Evolutionary conservation across 208 protist species (phyloP), one percentile per base, ranked within the genome.

Genomic region (Leishmania amazonensis): DNA sequence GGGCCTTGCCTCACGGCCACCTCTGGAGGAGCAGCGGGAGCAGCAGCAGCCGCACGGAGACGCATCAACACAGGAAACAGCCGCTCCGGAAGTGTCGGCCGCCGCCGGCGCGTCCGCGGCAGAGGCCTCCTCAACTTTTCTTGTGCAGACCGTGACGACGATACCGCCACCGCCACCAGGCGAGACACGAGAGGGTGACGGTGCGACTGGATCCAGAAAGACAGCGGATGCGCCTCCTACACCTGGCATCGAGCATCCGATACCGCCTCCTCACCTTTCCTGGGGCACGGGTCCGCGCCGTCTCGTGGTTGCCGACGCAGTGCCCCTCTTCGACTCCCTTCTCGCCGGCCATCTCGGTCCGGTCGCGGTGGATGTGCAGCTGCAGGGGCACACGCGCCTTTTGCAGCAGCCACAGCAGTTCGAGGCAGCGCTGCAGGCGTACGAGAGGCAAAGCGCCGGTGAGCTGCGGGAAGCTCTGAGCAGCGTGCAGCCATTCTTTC

Each of bases 301-400:
- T 53, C 51, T 84, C 2, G 54, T 62, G 42, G 31, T 94, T 31
- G 82, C 80, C 11, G 90, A 96, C 73, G 79, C 89, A 17, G 68
- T 95, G 73, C 81, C 87, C 1, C 71, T 95, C 31, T 86, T 88
- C 60, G 79, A 87, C 0, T 57, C 81, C 6, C 83, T 96, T 17
- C 83, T 95, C 2, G 68, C 83, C 2, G 91, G 91, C 49, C 76
- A 79, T 13, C 85, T 95, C 31, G 93, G 93, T 6, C 88, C 88
- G 17, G 89, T 94, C 1, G 90, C 77, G 57, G 70, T 96, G 21
- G 93, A 95, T 83, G 87, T 96, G 65, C 85, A 91, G 57, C 71
- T 96, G 21, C 76, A 83, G 24, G 89, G 88, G 1, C 68, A 80
- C 28, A 76, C 79, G 0, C 79, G 86, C 35, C 88, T 94, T 24